Percentiles rank a stretch among this genome's conserved stretches.
Conservation (phyloP, 169 alveolate species). For the Hammondia hammondi region DNA sequence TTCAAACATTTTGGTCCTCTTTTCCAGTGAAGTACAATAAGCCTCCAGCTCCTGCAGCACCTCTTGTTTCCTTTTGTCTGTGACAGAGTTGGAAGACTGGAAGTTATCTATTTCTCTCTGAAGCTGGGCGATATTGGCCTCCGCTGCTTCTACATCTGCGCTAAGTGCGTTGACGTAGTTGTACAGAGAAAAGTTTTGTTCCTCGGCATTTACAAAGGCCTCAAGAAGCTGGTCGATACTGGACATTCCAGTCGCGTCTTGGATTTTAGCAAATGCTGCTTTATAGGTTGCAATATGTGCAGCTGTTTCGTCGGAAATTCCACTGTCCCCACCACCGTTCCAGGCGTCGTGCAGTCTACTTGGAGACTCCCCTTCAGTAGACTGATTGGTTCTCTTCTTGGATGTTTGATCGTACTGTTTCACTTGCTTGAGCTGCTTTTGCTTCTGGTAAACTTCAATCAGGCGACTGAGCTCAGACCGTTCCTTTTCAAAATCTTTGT, state of each 20-base stretch:
- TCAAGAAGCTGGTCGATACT: conserved; percentile 81
- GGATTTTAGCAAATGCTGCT: conserved; percentile 89
- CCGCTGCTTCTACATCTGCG: conserved; percentile 87
- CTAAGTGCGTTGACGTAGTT: conserved; percentile 86
- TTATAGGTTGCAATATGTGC: conserved; percentile 72
- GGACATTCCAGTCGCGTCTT: conserved; percentile 88
- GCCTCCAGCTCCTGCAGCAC: conserved; percentile 17
- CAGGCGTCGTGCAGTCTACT: conserved; percentile 15
- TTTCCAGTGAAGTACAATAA: neutral
- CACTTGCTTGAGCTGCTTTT: conserved; percentile 44
- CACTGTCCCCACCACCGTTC: neutral
- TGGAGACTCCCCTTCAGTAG: conserved; percentile 19
- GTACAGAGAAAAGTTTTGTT: conserved; percentile 86
- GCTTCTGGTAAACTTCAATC: conserved; percentile 80
- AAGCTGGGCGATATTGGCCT: conserved; percentile 81
- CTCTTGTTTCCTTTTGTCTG: conserved; percentile 25
- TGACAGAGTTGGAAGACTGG: conserved; percentile 35
- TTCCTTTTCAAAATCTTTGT: conserved; percentile 79
- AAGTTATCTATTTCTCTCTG: conserved; percentile 75
- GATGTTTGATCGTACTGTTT: neutral
- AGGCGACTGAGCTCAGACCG: conserved; percentile 82
- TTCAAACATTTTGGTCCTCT: neutral
- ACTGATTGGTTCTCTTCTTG: neutral
- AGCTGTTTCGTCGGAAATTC: neutral
- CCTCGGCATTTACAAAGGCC: conserved; percentile 84